Conservation (phyloP, 768 basidiomycete species). For the Auriscalpium vulgare region DNA sequence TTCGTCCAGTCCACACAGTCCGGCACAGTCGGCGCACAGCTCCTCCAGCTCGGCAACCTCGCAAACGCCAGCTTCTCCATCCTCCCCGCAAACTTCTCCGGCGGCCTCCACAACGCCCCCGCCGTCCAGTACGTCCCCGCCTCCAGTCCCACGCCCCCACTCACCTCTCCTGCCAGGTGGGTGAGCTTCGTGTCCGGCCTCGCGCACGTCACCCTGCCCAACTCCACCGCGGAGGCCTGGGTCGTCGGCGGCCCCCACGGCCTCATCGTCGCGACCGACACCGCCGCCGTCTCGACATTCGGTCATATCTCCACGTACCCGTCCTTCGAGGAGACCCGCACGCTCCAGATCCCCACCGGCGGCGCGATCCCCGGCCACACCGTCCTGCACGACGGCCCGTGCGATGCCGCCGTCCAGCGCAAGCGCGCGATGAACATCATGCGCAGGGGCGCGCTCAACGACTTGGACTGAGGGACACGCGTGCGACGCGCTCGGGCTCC, state of each 20-base stretch:
- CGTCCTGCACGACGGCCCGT: conserved; percentile 17
- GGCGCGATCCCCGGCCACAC: conserved; percentile 16
- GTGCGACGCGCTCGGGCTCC: neutral
- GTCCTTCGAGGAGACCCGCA: conserved; percentile 12
- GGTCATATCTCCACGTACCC: conserved; percentile 21
- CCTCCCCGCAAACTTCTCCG: conserved; percentile 38
- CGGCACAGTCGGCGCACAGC: conserved; percentile 21
- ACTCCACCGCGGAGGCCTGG: conserved; percentile 10
- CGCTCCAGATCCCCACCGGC: conserved; percentile 19
- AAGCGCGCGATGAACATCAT: too few species aligned
- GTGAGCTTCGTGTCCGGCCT: conserved; percentile 19
- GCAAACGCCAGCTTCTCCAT: conserved; percentile 21
- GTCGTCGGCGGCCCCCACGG: conserved; percentile 16
- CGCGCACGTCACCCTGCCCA: conserved; percentile 18
- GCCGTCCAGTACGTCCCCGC: conserved; percentile 25
- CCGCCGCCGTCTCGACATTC: neutral
- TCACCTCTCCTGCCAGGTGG: conserved; percentile 8
- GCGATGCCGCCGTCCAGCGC: neutral
- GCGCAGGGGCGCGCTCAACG: neutral
- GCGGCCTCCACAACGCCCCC: conserved; percentile 46
- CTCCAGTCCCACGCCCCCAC: neutral
- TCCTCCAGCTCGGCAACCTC: conserved; percentile 17
- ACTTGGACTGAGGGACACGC: conserved; percentile 2
- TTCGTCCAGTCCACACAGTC: conserved; percentile 17
- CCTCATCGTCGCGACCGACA: conserved; percentile 18